Evolutionary conservation across 2,329 filamentous ascomycete genomes (phyloP), one percentile per base, ranked within the genome.

Genomic region (Thielaviopsis cerberus): DNA sequence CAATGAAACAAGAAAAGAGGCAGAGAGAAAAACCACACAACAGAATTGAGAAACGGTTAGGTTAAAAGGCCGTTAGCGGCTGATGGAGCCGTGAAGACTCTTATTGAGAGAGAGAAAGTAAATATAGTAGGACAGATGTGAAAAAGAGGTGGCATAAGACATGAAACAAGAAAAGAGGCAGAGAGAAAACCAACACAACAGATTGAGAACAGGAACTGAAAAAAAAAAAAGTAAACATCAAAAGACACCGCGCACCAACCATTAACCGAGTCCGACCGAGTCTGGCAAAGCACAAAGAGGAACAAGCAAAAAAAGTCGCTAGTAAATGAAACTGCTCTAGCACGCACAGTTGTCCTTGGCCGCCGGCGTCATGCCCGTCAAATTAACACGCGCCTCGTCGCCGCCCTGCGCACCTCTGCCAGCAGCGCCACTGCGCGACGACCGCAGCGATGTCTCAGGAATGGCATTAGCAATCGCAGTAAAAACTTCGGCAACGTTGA

Each of bases 391-490:
- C 65, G 86, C 76, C 71, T 90, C 80, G 69, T 86, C 77, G 59
- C 77, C 72, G 67, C 74, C 70, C 69, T 80, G 78, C 66, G 79
- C 75, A 58, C 77, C 73, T 63, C 75, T 76, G 59, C 77, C 74
- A 20, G 81, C 76, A 25, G 79, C 78, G 20, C 79, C 75, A n/a
- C 86, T 86, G 64, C 88, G 81, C 34, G 86, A 80, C 55, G 85
- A 90, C 80, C 97, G 97, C 69, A 97, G 74, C 62, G 88, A 95
- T 56, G 89, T 94, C 76, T 98, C 92, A 1, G 92, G 92, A 66
- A 98, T 98, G 48, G 90, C 89, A 68, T 97, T 97, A 61, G 92
- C 92, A 68, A 98, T 98, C 30, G 92, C 92, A 52, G 90, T 96
- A 69, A 98, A 98, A 30, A 98, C 92, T 65, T 96, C 91, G 57